Conservation (phyloP, 176 grass and related monocot species). For the Musa troglodytarum region DNA sequence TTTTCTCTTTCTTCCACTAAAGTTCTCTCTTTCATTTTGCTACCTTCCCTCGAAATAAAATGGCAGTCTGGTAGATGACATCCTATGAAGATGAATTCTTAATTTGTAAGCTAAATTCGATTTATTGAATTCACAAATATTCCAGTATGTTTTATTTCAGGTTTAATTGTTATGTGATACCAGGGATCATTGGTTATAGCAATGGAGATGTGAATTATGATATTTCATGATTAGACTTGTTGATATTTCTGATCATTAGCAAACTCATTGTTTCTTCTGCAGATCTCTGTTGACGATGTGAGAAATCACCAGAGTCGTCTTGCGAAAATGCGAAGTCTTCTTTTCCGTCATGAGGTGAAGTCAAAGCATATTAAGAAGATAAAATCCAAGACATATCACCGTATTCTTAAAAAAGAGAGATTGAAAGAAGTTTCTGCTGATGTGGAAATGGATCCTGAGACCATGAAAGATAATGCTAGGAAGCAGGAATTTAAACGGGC, state of each 20-base stretch:
- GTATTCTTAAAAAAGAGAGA: conserved; percentile 81
- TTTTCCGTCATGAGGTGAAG: conserved; percentile 90
- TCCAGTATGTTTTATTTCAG: background rate
- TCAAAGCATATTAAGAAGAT: conserved; percentile 92
- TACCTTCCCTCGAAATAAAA: background rate
- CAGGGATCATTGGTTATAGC: too few relatives aligned
- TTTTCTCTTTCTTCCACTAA: background rate
- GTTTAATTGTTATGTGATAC: background rate
- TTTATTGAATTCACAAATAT: background rate
- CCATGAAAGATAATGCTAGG: conserved; percentile 55
- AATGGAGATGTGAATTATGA: too few relatives aligned
- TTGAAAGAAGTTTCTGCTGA: conserved; percentile 49
- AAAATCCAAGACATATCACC: conserved; percentile 92
- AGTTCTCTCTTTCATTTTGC: background rate
- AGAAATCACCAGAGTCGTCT: conserved; percentile 65
- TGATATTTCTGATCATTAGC: background rate
- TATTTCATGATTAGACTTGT: background rate
- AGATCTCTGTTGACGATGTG: conserved; percentile 74
- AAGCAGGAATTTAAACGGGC: conserved; percentile 83
- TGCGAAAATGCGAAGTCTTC: conserved; percentile 97
- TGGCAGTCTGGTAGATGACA: background rate
- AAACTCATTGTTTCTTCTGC: conserved; percentile 13
- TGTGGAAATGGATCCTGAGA: conserved; percentile 65
- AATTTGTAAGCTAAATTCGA: background rate
- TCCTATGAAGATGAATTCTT: background rate